Evolutionary conservation across 257 asterid species (phyloP).

Genomic region (Solanum bulbocastanum): DNA sequence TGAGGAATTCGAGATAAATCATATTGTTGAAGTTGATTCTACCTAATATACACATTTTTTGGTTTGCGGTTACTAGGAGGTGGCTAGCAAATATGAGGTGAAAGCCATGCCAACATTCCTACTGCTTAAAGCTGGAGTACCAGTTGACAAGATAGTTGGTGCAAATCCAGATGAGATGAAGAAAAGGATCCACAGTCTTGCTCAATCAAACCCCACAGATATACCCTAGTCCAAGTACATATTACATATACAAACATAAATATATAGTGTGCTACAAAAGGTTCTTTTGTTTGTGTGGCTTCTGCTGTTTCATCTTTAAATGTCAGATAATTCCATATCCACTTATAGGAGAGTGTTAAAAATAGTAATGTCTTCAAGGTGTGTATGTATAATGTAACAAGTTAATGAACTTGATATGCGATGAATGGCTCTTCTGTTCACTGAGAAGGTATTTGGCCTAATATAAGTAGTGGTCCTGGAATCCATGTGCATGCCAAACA

Average conservation of each 20-base stretch:
- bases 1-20: neutral
- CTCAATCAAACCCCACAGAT: neutral
- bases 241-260: neutral
- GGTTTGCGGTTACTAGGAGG: conserved; percentile 8
- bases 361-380: neutral
- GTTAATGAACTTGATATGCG: neutral
- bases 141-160: conserved; percentile 24
- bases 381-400: neutral
- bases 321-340: neutral
- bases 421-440: neutral
- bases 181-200: conserved; percentile 9
- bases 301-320: neutral
- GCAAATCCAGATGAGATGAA: conserved; percentile 34
- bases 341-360: neutral
- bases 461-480: neutral
- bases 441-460: neutral
- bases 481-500: neutral
- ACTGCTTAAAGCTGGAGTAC: conserved; percentile 24
- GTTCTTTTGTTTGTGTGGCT: neutral
- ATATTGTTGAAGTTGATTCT: neutral
- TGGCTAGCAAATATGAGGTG: conserved; percentile 26
- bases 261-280: neutral
- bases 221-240: neutral
- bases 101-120: conserved; percentile 41
- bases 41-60: neutral